phyloP scores from a whole-genome alignment of 23 red algal genomes.

The Agarophyton chilense region DNA sequence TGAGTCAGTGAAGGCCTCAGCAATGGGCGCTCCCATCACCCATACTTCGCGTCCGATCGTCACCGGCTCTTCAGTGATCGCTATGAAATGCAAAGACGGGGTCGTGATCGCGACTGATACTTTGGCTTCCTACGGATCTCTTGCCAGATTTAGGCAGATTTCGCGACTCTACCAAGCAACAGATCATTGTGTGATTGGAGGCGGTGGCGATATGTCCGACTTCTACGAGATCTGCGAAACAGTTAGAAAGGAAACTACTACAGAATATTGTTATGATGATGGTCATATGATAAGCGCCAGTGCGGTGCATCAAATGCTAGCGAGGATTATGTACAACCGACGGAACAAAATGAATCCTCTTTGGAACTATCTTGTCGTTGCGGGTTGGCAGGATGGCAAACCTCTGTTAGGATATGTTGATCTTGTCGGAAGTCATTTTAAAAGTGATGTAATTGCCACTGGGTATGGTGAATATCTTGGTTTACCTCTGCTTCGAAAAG shows the following conservation, averaged over 20 bases:
- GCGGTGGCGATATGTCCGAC: constrained; percentile 92
- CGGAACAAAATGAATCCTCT: constrained; percentile 92
- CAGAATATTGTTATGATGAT: constrained; percentile 80
- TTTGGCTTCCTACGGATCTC: constrained; percentile 95
- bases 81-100: constrained; percentile 89
- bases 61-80: constrained; percentile 88
- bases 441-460: constrained; percentile 86
- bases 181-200: constrained; percentile 61
- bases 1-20: constrained; percentile 18
- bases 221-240: constrained; percentile 74
- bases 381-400: constrained; percentile 63
- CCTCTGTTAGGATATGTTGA: constrained; percentile 80
- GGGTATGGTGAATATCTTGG: constrained; percentile 89
- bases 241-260: constrained; percentile 51
- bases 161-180: constrained; percentile 70
- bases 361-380: constrained; percentile 89
- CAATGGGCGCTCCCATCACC: constrained; percentile 51
- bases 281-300: constrained; percentile 49
- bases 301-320: constrained; percentile 85
- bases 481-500: constrained; percentile 93
- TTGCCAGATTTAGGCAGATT: constrained; percentile 84
- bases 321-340: constrained; percentile 87
- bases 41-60: constrained; percentile 89
- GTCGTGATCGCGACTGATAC: constrained; percentile 91
- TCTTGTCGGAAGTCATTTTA: constrained; percentile 81